These are phyloP conservation scores for Exophiala xenobiotica DNA, from an alignment of 2,329 filamentous ascomycete species.

Conservation along the genomic window DNA sequence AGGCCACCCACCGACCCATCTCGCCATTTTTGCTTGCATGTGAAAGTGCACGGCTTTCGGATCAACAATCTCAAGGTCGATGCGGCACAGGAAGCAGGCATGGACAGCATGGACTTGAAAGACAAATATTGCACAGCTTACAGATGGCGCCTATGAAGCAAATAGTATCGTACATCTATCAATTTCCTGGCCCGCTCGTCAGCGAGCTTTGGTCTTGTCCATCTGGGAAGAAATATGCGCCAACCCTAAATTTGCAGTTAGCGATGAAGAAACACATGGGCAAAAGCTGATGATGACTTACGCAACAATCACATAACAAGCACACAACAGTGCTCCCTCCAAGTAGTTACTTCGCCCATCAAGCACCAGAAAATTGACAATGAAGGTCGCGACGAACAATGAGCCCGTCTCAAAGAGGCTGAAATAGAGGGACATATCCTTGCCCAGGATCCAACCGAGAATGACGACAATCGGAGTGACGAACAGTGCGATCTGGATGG, in stretches of 20 bases:
- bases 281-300: not conserved
- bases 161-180: not conserved
- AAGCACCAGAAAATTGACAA: conserved; percentile 63
- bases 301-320: conserved; percentile 62
- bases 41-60: no score
- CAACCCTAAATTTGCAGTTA: conserved; percentile 36
- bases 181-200: conserved; percentile 15
- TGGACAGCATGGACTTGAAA: no score
- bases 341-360: conserved; percentile 61
- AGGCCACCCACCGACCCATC: no score
- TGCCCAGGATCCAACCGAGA: conserved; percentile 61
- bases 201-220: conserved; percentile 27
- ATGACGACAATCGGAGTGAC: conserved; percentile 63
- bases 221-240: conserved; percentile 31
- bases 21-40: no score
- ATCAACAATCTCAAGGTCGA: no score
- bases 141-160: no score
- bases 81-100: no score
- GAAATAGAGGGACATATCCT: conserved; percentile 73
- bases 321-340: conserved; percentile 60
- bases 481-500: conserved; percentile 64
- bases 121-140: no score
- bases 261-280: not conserved
- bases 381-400: conserved; percentile 55
- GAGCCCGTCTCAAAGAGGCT: conserved; percentile 80